These are phyloP conservation scores for Paxillus ammoniavirescens DNA, from an alignment of 768 basidiomycete species.

Conservation along the genomic window DNA sequence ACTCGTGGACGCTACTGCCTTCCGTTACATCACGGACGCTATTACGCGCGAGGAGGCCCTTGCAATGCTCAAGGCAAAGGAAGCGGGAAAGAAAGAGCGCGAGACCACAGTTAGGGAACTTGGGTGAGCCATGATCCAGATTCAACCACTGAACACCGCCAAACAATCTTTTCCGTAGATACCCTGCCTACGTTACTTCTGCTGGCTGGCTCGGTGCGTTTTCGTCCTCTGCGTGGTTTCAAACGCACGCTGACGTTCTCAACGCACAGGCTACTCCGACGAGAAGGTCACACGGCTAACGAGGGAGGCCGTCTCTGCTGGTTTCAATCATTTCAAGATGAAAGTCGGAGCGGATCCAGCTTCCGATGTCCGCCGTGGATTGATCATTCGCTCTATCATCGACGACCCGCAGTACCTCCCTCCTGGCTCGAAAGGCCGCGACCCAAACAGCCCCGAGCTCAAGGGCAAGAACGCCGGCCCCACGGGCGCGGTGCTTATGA, in stretches of 20 bases:
- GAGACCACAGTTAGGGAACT: constrained; percentile 70
- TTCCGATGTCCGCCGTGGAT: constrained; percentile 83
- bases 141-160: neutral
- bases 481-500: constrained; percentile 93
- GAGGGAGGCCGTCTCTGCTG: constrained; percentile 76
- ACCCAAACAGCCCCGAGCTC: constrained; percentile 61
- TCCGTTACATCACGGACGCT: constrained; percentile 90
- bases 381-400: constrained; percentile 90
- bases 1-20: constrained; percentile 71
- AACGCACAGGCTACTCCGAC: constrained; percentile 71
- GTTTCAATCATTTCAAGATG: constrained; percentile 99
- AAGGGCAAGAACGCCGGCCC: constrained; percentile 92
- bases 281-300: constrained; percentile 89
- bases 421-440: constrained; percentile 49
- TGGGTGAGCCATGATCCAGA: constrained; percentile 43
- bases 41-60: constrained; percentile 91
- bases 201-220: constrained; percentile 82
- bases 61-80: constrained; percentile 74
- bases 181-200: constrained; percentile 92
- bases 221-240: neutral
- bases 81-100: constrained; percentile 72
- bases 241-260: constrained; percentile 7
- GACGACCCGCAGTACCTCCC: constrained; percentile 88
- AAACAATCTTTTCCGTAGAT: constrained; percentile 41
- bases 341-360: constrained; percentile 88